phyloP scores from a whole-genome alignment of 495 filamentous ascomycete genomes.

The Neurospora sp. region DNA sequence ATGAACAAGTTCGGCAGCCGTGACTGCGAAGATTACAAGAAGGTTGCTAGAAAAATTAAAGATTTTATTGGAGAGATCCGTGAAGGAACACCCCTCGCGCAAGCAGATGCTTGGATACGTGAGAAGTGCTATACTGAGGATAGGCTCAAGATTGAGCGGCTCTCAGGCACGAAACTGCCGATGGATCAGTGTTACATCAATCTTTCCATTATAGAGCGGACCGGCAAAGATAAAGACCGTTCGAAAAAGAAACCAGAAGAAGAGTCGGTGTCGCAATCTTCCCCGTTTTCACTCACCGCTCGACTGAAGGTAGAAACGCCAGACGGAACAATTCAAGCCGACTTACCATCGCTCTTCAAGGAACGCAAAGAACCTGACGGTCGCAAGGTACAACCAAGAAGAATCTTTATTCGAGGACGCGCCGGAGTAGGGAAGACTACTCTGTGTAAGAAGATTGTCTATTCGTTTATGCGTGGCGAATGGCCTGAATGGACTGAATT shows the following conservation, averaged over 20 bases:
- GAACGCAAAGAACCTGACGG: not conserved
- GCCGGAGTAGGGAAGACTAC: no score
- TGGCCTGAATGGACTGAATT: constrained; percentile 12
- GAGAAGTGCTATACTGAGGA: constrained; percentile 10
- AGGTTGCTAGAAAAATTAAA: constrained; percentile 9
- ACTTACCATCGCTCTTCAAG: constrained; percentile 20
- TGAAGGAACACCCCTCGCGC: constrained; percentile 2
- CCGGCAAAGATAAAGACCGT: not conserved
- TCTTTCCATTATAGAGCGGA: constrained; percentile 18
- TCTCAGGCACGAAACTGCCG: constrained; percentile 21
- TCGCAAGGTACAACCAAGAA: no score
- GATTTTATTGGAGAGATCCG: constrained; percentile 14
- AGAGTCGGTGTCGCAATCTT: constrained; percentile 4
- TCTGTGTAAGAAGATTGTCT: constrained; percentile 7
- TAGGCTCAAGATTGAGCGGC: constrained; percentile 24
- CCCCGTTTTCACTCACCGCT: constrained; percentile 19
- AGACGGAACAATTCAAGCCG: constrained; percentile 11
- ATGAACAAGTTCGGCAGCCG: constrained; percentile 20
- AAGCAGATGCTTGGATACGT: constrained; percentile 7
- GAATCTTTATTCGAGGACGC: no score
- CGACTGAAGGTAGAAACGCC: constrained; percentile 18
- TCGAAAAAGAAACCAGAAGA: not conserved
- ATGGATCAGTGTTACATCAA: constrained; percentile 31
- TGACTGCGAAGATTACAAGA: constrained; percentile 8
- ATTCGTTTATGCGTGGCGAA: constrained; percentile 16